Conservation (phyloP, 2,329 filamentous ascomycete species). For the Uncinocarpus reesii region DNA sequence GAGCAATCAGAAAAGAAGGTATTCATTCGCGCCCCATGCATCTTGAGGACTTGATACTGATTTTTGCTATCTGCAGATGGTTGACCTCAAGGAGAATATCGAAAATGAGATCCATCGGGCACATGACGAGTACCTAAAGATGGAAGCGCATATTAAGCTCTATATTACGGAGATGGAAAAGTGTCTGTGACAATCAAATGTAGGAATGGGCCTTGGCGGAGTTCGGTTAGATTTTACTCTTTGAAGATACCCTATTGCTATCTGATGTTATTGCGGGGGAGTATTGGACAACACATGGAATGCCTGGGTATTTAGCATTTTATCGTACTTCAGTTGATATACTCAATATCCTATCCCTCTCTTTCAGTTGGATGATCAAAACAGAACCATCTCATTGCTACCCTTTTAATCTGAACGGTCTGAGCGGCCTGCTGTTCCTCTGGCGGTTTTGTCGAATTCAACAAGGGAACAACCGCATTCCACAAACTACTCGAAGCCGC, state of each 20-base stretch:
- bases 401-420: slow-evolving; percentile 47
- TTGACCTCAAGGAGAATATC: slow-evolving; percentile 93
- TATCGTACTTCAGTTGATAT: neutral
- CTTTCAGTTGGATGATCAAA: slow-evolving; percentile 39
- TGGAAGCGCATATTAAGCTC: slow-evolving; percentile 92
- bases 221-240: slow-evolving; percentile 31
- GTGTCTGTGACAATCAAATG: slow-evolving; percentile 44
- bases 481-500: slow-evolving; percentile 31
- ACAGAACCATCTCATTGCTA: slow-evolving; percentile 57
- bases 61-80: slow-evolving; percentile 59
- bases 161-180: slow-evolving; percentile 99
- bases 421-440: slow-evolving; percentile 48
- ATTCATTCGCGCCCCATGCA: slow-evolving; percentile 17
- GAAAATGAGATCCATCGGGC: slow-evolving; percentile 86
- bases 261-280: slow-evolving; percentile 12
- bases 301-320: neutral
- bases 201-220: slow-evolving; percentile 24
- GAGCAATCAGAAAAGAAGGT: slow-evolving; percentile 99
- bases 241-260: slow-evolving; percentile 19
- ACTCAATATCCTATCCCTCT: neutral
- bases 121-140: slow-evolving; percentile 90
- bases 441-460: slow-evolving; percentile 46
- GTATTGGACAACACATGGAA: slow-evolving; percentile 1
- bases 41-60: slow-evolving; percentile 2
- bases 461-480: slow-evolving; percentile 48